Conservation (phyloP, 75 land plant species). For the Picea sitchensis region DNA sequence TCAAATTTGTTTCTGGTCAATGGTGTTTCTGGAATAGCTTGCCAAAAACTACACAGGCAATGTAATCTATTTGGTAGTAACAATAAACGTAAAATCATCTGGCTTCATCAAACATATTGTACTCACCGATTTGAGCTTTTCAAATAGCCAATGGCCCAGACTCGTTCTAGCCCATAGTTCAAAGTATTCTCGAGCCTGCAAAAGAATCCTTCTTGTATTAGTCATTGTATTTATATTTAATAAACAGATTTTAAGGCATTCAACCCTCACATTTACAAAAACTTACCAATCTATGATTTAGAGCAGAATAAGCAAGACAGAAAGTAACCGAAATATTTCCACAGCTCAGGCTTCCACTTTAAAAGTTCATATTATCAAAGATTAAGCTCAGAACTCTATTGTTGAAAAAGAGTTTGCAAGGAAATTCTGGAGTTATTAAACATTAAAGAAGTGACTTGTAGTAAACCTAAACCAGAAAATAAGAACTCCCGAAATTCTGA, state of each 20-base stretch:
- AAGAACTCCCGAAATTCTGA: too few relatives aligned
- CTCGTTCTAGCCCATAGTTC: constrained; percentile 91
- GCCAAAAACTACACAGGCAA: neutral
- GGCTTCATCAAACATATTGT: neutral
- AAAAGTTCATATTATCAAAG: too few relatives aligned
- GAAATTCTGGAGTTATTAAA: too few relatives aligned
- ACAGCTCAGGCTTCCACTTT: too few relatives aligned
- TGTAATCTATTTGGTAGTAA: neutral
- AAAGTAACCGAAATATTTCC: neutral
- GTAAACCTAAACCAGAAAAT: too few relatives aligned
- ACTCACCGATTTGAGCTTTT: constrained; percentile 74
- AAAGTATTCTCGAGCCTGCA: constrained; percentile 88
- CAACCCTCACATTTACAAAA: too few relatives aligned
- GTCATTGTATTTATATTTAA: neutral
- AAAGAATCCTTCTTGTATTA: neutral
- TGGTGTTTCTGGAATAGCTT: neutral
- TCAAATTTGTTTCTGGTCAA: neutral
- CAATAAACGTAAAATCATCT: neutral
- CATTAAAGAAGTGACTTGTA: too few relatives aligned
- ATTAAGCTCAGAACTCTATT: too few relatives aligned
- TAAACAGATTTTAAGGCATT: neutral
- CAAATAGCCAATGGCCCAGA: constrained; percentile 79
- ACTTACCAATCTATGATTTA: too few relatives aligned
- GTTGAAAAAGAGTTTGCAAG: too few relatives aligned
- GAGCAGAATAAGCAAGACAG: neutral